Evolutionary conservation across 768 basidiomycete species (phyloP).

Genomic region (Agaricus blazei): DNA sequence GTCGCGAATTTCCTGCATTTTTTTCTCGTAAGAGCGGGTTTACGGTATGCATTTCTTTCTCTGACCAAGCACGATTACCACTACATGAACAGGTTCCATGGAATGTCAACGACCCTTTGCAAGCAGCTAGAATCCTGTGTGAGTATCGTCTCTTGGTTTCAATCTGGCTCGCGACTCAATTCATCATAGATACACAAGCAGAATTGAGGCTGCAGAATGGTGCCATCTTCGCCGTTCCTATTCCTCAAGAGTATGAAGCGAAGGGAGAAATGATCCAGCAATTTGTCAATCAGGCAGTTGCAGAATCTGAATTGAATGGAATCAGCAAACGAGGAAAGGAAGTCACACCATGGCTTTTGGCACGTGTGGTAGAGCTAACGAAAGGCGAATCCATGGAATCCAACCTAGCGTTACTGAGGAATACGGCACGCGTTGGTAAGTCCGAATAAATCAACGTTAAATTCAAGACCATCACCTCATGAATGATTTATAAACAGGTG

Average conservation of each 20-base stretch:
- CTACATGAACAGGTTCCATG: conserved; percentile 64
- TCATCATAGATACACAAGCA: conserved; percentile 53
- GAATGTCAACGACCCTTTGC: conserved; percentile 53
- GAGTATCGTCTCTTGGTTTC: conserved; percentile 18
- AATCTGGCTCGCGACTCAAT: not conserved
- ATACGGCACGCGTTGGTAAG: conserved; percentile 80
- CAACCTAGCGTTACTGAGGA: conserved; percentile 88
- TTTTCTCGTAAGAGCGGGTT: conserved; percentile 82
- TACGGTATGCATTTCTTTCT: conserved; percentile 39
- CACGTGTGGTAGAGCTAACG: conserved; percentile 77
- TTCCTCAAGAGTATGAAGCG: conserved; percentile 70
- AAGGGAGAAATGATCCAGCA: conserved; percentile 66
- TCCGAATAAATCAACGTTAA: not conserved
- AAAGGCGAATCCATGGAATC: conserved; percentile 62
- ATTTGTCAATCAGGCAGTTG: conserved; percentile 79
- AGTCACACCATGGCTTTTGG: conserved; percentile 91
- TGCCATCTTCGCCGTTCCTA: conserved; percentile 83
- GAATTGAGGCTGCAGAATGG: conserved; percentile 74
- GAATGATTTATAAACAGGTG: conserved; percentile 39
- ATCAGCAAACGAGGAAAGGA: conserved; percentile 81
- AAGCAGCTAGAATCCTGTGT: conserved; percentile 78
- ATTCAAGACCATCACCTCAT: not conserved
- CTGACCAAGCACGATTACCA: not conserved
- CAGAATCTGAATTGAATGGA: conserved; percentile 78
- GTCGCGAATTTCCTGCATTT: conserved; percentile 91